Evolutionary conservation across 306 rosid genomes (phyloP).

Genomic region (Vigna hirtella): DNA sequence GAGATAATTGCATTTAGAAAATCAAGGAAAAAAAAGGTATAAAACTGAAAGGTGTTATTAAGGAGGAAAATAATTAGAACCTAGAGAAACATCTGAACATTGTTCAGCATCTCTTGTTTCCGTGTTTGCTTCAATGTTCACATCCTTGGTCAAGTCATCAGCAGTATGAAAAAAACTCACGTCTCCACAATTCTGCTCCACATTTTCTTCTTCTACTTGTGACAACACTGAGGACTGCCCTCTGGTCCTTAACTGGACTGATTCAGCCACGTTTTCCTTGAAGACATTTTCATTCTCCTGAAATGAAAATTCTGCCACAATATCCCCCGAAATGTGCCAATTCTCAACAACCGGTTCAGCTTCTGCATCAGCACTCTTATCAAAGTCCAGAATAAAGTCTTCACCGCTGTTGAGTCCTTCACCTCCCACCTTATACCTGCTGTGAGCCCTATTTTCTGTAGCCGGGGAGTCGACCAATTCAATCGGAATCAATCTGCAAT

Average conservation of each 20-base stretch:
- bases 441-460: constrained; percentile 43
- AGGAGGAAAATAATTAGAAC: constrained; percentile 47
- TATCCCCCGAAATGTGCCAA: constrained; percentile 71
- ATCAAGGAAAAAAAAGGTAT: not conserved
- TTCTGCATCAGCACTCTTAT: constrained; percentile 51
- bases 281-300: constrained; percentile 41
- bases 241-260: constrained; percentile 40
- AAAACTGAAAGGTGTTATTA: not conserved
- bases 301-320: constrained; percentile 45
- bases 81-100: constrained; percentile 58
- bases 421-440: constrained; percentile 48
- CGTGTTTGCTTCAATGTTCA: constrained; percentile 41
- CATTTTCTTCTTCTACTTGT: constrained; percentile 42
- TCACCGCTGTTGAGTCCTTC: constrained; percentile 48
- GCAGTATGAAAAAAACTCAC: constrained; percentile 43
- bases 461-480: constrained; percentile 61
- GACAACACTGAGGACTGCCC: constrained; percentile 37
- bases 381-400: constrained; percentile 90
- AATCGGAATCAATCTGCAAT: constrained; percentile 81
- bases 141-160: constrained; percentile 49
- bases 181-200: constrained; percentile 40
- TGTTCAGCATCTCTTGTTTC: constrained; percentile 52
- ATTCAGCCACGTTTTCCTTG: constrained; percentile 39
- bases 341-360: constrained; percentile 62
- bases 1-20: constrained; percentile 32